These are phyloP conservation scores for Penicillium sp. DNA, from an alignment of 2,329 filamentous ascomycete species.

Conservation along the genomic window DNA sequence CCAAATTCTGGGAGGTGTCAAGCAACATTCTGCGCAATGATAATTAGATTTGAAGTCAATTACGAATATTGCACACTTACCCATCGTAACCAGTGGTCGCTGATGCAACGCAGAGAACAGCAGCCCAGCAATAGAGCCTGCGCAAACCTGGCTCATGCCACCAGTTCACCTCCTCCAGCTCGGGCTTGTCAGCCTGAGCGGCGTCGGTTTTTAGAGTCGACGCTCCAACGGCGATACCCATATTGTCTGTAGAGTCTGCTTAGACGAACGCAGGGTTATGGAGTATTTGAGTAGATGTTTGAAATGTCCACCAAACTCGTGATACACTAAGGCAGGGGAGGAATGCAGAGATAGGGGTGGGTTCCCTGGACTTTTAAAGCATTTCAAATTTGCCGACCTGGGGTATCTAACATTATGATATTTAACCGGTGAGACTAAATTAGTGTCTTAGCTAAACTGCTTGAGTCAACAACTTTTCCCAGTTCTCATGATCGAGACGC, in stretches of 20 bases:
- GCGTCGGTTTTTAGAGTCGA: slow-evolving; percentile 16
- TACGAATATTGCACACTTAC: slow-evolving; percentile 20
- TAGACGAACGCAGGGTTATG: background rate
- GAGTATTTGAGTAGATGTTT: background rate
- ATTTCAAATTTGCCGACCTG: slow-evolving; percentile 4
- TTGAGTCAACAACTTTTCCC: background rate
- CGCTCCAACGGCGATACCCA: slow-evolving; percentile 16
- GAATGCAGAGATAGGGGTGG: background rate
- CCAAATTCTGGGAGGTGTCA: slow-evolving; percentile 46
- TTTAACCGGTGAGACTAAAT: slow-evolving; percentile 6
- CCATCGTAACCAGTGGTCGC: slow-evolving; percentile 64
- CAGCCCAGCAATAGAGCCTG: slow-evolving; percentile 54
- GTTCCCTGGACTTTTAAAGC: slow-evolving; percentile 7
- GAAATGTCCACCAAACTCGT: background rate
- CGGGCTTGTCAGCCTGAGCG: slow-evolving; percentile 42
- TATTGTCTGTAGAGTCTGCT: background rate
- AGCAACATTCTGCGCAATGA: slow-evolving; percentile 39
- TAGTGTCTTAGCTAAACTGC: slow-evolving; percentile 3
- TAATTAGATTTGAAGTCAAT: background rate
- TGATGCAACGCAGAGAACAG: slow-evolving; percentile 59
- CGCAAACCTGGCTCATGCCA: slow-evolving; percentile 57
- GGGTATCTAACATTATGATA: background rate
- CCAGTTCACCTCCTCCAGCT: slow-evolving; percentile 58
- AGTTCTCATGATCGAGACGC: background rate
- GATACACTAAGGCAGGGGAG: background rate